Evolutionary conservation across 2,329 filamentous ascomycete species (phyloP).

Genomic region (Aspergillus puulaauensis): DNA sequence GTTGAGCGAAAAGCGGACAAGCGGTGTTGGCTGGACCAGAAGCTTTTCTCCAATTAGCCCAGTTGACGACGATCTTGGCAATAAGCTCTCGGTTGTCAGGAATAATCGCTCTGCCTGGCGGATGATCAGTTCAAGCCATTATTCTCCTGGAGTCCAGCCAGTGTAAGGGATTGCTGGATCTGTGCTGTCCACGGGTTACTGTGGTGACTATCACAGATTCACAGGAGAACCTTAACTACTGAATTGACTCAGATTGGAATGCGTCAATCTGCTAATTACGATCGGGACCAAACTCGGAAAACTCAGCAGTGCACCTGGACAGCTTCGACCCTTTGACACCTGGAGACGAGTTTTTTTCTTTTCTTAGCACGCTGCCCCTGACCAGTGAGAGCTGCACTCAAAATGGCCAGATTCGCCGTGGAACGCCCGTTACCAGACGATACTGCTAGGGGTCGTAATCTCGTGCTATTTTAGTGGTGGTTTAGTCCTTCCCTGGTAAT

Average conservation of each 20-base stretch:
- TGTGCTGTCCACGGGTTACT: not conserved
- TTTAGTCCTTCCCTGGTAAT: not conserved
- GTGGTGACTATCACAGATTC: not conserved
- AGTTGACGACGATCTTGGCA: not conserved
- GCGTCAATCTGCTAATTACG: not conserved
- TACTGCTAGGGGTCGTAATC: not conserved
- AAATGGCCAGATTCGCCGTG: not conserved
- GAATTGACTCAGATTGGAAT: not conserved
- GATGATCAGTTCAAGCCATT: too few species aligned
- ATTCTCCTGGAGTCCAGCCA: too few species aligned
- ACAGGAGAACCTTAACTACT: not conserved
- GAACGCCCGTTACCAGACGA: not conserved
- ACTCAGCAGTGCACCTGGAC: not conserved
- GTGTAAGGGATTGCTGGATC: not conserved
- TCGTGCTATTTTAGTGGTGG: not conserved
- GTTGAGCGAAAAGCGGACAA: not conserved
- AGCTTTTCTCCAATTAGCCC: not conserved
- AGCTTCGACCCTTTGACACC: not conserved
- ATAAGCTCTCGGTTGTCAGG: not conserved
- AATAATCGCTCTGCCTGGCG: not conserved
- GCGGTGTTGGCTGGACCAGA: slow-evolving; percentile 1
- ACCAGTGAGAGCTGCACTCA: not conserved
- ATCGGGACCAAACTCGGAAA: not conserved
- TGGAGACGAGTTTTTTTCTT: not conserved
- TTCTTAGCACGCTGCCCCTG: not conserved